These are phyloP conservation scores for Pelargonium nanum DNA, from an alignment of 345 rosid species.

Conservation along the genomic window DNA sequence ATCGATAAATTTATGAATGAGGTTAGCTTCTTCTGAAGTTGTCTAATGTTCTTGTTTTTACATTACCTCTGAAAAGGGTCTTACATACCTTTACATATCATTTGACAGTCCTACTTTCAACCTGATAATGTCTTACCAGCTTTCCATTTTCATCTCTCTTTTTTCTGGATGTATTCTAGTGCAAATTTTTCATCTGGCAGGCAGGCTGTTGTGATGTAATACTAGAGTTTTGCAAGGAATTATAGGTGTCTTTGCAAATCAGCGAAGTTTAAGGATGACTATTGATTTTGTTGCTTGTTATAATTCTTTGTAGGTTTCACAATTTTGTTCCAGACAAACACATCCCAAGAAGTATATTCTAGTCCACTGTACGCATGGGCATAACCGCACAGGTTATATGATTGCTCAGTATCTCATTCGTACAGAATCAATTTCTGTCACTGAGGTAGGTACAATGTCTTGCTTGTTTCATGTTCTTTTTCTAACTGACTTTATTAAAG, in stretches of 20 bases:
- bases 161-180: neutral
- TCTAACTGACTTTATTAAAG: conserved; percentile 1
- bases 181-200: neutral
- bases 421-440: conserved; percentile 57
- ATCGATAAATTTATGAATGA: conserved; percentile 77
- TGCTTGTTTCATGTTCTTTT: neutral
- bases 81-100: neutral
- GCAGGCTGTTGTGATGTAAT: neutral
- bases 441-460: conserved; percentile 37
- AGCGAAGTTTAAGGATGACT: neutral
- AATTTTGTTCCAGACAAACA: conserved; percentile 58
- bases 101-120: neutral
- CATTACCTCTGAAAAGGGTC: neutral
- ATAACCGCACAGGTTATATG: conserved; percentile 97
- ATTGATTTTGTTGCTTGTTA: conserved; percentile 1
- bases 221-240: neutral
- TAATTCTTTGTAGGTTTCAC: conserved; percentile 46
- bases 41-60: neutral
- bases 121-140: too few species aligned
- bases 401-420: conserved; percentile 92
- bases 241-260: neutral
- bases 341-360: conserved; percentile 66
- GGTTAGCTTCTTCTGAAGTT: conserved; percentile 32
- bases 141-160: too few species aligned
- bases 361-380: conserved; percentile 99